Base-by-base conservation (phyloP, 2,329 filamentous ascomycete species). In the Teratosphaeria viscida region DNA sequence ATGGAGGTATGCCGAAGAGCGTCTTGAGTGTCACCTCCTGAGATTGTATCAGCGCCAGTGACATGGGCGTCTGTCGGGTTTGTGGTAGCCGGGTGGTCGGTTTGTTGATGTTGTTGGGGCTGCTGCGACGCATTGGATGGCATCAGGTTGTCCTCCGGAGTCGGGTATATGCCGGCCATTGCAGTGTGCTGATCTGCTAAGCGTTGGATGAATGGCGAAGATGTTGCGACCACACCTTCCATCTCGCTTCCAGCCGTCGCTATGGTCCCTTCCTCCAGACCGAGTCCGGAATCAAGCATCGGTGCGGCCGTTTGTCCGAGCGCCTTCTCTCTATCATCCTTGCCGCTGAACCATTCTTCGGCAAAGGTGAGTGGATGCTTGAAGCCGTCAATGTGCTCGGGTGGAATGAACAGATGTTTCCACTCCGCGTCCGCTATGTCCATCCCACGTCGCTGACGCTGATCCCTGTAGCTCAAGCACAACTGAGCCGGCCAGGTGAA, bases 141-240 rank as follows among this genome's bases (percentile, higher is more conserved):
- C 11, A 66, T 56, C 23, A 70, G 60, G 14, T 79, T 85, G 68
- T 89, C 86, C 11, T 87, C 87, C 1, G 87, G 87, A 5, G 87
- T 90, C 8, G 85, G 86, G 68, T 90, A 89, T 73, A 89, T 84
- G 1, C 81, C 79, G 52, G 82, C 81, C 27, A 69, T 62, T 8
- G 65, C 64, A 19, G 64, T 61, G 54, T 69, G 66, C 55, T 70
- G 69, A 19, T 65, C 82, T 76, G 62, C 82, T 34, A 60, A 56
- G 19, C 69, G 62, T 55, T 69, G 67, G 12, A 59, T 63, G 81
- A 74, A 75, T 11, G 67, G 65, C n/a, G 70, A 66, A 10, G 68
- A 69, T 1, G 63, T 64, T n/a, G 59, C 55, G 14, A 61, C 26
- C 26, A 57, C 16, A 16, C 58, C 34, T 35, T 19, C 43, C 27